Evolutionary conservation across 768 basidiomycete genomes (phyloP), one percentile per base, ranked within the genome.

Genomic region (Boletellus ananas): DNA sequence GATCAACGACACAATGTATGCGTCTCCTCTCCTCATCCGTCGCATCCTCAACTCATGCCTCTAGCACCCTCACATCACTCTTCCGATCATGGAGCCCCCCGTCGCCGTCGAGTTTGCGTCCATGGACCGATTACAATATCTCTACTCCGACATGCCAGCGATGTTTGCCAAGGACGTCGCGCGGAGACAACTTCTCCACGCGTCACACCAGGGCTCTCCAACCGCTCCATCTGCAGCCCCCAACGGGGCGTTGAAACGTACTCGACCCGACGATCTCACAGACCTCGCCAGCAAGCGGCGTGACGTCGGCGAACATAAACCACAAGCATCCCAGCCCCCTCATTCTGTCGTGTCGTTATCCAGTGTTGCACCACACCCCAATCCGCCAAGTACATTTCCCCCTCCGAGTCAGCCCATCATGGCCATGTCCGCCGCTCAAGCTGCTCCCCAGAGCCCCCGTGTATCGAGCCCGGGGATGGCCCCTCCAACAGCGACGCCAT

Each of bases 251-350:
- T 69, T 84, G 31, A 88, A 88, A 60, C 83, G 87, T 47, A 80
- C 81, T 38, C 73, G 85, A 34, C 65, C 77, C 3, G 82, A 83
- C 13, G 84, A 85, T 38, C 49, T 52, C 42, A 52, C 60, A 3
- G 76, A 77, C 34, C 40, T 61, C n/a, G 69, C 71, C 35, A 79
- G 76, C 63, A 89, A 90, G 64, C 77, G 87, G 16, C 75, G 83
- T 17, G 83, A 89, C 58, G 81, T 81, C 1, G 87, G 87, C 31
- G 86, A 88, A 54, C 69, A 68, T 36, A 84, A 81, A 58, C 52
- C 58, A 17, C 62, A 67, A 52, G 70, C 74, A 57, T 72, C 76
- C 70, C 75, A 74, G 2, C 73, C 77, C 0, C 74, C 73, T 14
- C 47, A 59, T 38, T 38, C 57, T 0, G 45, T 46, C 33, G 51